Conservation (phyloP, 345 rosid genomes). For the Ceriops decandra region DNA sequence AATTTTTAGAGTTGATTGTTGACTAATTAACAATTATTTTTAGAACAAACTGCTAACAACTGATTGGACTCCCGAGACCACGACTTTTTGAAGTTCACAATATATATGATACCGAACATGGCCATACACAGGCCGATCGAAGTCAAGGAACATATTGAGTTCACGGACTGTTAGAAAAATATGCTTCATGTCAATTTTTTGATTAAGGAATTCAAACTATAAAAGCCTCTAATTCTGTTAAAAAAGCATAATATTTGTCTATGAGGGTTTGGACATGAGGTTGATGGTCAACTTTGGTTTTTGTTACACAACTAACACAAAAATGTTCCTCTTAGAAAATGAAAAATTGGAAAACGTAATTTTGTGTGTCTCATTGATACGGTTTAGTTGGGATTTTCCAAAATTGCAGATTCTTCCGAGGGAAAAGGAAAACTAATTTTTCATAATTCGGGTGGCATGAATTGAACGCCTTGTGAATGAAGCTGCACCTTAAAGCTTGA, state of each 20-base stretch:
- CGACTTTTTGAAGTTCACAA: conserved; percentile 5
- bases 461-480: too few relatives aligned
- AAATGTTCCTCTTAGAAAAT: conserved; percentile 8
- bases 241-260: too few relatives aligned
- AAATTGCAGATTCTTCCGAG: conserved; percentile 20
- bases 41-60: background rate
- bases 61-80: background rate
- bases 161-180: background rate
- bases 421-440: too few relatives aligned
- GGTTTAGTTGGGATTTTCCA: conserved; percentile 16
- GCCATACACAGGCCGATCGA: too few relatives aligned
- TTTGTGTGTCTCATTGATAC: conserved; percentile 2
- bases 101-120: background rate
- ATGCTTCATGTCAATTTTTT: background rate
- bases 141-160: background rate
- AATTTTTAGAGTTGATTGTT: too few relatives aligned
- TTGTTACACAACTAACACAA: background rate
- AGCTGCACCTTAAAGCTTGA: too few relatives aligned
- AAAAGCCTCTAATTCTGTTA: too few relatives aligned
- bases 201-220: too few relatives aligned
- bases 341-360: background rate
- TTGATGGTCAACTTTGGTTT: background rate
- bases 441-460: too few relatives aligned
- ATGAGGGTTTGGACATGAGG: background rate
- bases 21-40: too few relatives aligned